Percentiles rank a stretch among this genome's conserved stretches.
phyloP scores from a whole-genome alignment of 768 basidiomycete genomes.

The Mycena crocata region DNA sequence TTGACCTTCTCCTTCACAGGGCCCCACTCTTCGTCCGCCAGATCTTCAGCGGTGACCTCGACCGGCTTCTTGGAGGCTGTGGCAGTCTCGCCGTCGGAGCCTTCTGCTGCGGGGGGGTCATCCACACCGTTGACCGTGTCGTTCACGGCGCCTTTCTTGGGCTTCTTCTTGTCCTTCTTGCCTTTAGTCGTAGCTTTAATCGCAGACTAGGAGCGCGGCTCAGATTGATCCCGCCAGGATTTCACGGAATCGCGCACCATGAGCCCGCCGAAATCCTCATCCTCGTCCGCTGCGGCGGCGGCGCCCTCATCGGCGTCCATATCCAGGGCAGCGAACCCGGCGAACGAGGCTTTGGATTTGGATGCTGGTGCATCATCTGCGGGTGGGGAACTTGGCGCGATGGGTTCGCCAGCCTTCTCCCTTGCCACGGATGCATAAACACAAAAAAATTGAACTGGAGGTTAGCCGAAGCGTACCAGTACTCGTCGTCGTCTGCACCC shows the following conservation, averaged over 20 bases:
- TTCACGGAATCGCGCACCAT: conserved; percentile 64
- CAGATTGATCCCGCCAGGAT: conserved; percentile 20
- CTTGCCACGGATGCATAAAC: conserved; percentile 48
- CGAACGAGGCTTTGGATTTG: conserved; percentile 54
- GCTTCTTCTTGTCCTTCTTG: conserved; percentile 68
- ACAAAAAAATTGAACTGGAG: background rate
- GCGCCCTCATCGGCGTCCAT: conserved; percentile 52
- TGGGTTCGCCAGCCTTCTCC: conserved; percentile 73
- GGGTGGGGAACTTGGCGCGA: conserved; percentile 57
- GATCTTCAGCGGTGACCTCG: conserved; percentile 47
- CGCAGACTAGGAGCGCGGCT: conserved; percentile 59
- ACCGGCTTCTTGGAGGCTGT: conserved; percentile 33
- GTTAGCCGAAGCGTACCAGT: conserved; percentile 66
- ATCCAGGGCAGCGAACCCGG: conserved; percentile 63
- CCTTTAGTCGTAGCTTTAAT: conserved; percentile 66
- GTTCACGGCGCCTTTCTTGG: conserved; percentile 45
- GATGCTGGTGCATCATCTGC: conserved; percentile 50
- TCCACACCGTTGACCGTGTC: conserved; percentile 46
- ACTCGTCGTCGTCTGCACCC: conserved; percentile 77
- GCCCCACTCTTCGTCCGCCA: conserved; percentile 81
- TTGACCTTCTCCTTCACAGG: conserved; percentile 71
- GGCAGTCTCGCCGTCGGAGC: conserved; percentile 38
- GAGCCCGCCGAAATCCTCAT: conserved; percentile 78
- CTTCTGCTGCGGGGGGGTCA: conserved; percentile 42
- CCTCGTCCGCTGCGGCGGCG: conserved; percentile 61